Percentiles rank a stretch among this genome's conserved stretches.
Conservation (phyloP, 176 grass and related monocot species). For the Tillandsia fasciculata region DNA sequence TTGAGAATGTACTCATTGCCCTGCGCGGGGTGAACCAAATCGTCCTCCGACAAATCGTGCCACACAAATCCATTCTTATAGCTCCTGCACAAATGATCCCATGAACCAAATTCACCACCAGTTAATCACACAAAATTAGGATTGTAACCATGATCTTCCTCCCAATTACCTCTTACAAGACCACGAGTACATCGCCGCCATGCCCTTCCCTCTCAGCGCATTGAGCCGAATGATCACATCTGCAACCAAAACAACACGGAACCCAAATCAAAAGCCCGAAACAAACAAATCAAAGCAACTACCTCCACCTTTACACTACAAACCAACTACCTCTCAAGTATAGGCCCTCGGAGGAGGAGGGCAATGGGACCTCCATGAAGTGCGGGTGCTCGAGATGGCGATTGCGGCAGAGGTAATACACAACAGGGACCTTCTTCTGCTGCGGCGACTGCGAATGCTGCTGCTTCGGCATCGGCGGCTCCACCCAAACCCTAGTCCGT, state of each 20-base stretch:
- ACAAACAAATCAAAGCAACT: constrained; percentile 10
- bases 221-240: constrained; percentile 93
- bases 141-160: background rate
- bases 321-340: constrained; percentile 66
- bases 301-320: background rate
- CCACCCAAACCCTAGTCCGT: constrained; percentile 77
- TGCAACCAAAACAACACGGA: constrained; percentile 26
- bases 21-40: constrained; percentile 19
- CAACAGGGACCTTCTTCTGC: constrained; percentile 64
- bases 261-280: constrained; percentile 2
- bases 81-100: constrained; percentile 8
- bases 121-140: background rate
- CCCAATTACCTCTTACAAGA: constrained; percentile 82
- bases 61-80: constrained; percentile 29
- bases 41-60: constrained; percentile 26
- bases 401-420: constrained; percentile 86
- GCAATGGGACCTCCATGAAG: constrained; percentile 86
- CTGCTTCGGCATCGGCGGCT: constrained; percentile 36
- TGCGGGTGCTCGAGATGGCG: constrained; percentile 94
- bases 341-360: constrained; percentile 62
- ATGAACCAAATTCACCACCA: background rate
- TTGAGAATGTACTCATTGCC: constrained; percentile 27
- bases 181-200: constrained; percentile 92
- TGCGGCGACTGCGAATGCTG: constrained; percentile 42
- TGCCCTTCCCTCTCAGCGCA: constrained; percentile 69